Percentiles rank a stretch among this genome's conserved stretches.
These are phyloP conservation scores for Populus davidiana DNA, from an alignment of 345 rosid genomes.

Conservation along the genomic window DNA sequence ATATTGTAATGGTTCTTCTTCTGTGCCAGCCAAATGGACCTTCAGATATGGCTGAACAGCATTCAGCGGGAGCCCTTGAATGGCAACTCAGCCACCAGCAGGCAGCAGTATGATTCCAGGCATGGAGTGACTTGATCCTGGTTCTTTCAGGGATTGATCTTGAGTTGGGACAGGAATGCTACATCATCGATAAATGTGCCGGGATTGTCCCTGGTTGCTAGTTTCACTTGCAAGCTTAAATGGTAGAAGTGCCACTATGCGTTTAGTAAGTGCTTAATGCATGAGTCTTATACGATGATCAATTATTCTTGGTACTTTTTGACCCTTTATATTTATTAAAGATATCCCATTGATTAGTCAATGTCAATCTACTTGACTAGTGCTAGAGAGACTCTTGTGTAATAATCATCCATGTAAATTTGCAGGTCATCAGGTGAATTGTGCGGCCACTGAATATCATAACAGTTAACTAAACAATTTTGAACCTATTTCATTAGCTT, in stretches of 20 bases:
- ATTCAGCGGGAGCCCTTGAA: constrained; percentile 7
- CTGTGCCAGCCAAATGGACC: constrained; percentile 15
- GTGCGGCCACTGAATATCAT: not conserved
- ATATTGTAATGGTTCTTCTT: not conserved
- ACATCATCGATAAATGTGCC: not conserved
- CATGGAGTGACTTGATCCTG: not conserved
- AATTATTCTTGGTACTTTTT: constrained; percentile 5
- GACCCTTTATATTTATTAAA: not conserved
- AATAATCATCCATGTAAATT: not conserved
- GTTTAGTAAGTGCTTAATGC: not conserved
- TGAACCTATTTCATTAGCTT: not conserved
- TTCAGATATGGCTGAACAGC: constrained; percentile 3
- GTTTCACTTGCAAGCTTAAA: not conserved
- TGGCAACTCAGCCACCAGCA: constrained; percentile 21
- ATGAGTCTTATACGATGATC: not conserved
- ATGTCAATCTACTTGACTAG: not conserved
- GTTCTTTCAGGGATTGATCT: not conserved
- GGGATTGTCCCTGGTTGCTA: not conserved
- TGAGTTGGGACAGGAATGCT: not conserved
- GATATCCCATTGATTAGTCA: not conserved
- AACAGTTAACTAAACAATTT: no score
- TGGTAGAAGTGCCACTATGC: not conserved
- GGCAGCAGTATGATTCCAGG: constrained; percentile 20
- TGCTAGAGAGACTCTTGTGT: not conserved
- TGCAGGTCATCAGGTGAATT: not conserved